A percentile compares a stretch with the other conserved stretches of the same genome.
Evolutionary conservation across 352 stramenopile species (phyloP).

Genomic region (Phytophthora fragariae): DNA sequence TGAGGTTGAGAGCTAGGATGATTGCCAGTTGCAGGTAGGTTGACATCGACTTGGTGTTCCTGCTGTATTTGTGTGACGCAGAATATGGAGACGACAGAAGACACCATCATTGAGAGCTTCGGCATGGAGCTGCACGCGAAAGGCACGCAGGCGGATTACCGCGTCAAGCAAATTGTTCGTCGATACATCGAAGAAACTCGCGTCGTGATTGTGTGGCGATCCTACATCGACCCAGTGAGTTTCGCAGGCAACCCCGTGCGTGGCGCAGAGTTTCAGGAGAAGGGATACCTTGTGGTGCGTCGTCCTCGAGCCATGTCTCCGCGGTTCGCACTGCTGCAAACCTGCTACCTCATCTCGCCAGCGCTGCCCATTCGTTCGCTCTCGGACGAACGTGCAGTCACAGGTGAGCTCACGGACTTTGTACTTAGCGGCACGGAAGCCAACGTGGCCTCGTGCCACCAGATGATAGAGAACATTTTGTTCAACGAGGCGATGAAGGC

Average conservation of each 20-base stretch:
- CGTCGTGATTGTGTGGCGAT: slow-evolving; percentile 65
- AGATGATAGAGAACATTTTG: slow-evolving; percentile 63
- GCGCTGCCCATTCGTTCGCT: slow-evolving; percentile 42
- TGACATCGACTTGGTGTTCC: slow-evolving; percentile 2
- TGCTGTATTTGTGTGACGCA: background rate
- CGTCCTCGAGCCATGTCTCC: slow-evolving; percentile 38
- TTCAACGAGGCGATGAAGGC: slow-evolving; percentile 52
- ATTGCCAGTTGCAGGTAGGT: background rate
- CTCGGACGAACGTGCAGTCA: slow-evolving; percentile 37
- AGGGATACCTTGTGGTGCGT: slow-evolving; percentile 65
- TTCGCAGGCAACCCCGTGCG: slow-evolving; percentile 53
- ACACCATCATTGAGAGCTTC: slow-evolving; percentile 69
- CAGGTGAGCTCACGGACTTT: slow-evolving; percentile 47
- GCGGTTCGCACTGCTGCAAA: slow-evolving; percentile 52
- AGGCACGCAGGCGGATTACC: slow-evolving; percentile 57
- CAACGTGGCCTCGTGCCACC: slow-evolving; percentile 51
- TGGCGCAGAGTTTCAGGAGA: slow-evolving; percentile 59
- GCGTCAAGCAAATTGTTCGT: slow-evolving; percentile 61
- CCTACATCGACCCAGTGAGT: slow-evolving; percentile 64
- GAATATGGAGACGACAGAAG: slow-evolving; percentile 46
- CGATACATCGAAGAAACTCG: slow-evolving; percentile 56
- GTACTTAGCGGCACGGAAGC: slow-evolving; percentile 44
- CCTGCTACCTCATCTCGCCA: slow-evolving; percentile 65
- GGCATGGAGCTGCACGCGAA: slow-evolving; percentile 64
- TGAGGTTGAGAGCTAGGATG: background rate